Percentiles rank a stretch among this genome's conserved stretches.
Conservation (phyloP, 495 filamentous ascomycete genomes). For the Tuber magnatum region DNA sequence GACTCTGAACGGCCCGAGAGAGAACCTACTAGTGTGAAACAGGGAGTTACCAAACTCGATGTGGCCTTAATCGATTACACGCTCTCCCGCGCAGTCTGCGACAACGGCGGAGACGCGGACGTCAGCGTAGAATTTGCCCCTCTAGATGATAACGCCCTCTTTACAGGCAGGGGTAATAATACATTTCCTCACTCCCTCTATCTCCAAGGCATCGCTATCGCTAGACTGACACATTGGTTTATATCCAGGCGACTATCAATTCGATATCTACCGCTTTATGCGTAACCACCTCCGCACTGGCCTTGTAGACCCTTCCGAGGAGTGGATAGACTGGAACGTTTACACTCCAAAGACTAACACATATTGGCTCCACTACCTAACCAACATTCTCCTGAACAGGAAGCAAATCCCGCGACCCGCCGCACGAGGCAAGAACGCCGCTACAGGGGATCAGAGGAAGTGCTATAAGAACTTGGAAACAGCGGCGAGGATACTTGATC, state of each 20-base stretch:
- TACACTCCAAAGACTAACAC: conserved; percentile 37
- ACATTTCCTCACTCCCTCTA: background rate
- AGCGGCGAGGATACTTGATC: conserved; percentile 25
- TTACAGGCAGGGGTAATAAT: conserved; percentile 35
- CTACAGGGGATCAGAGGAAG: conserved; percentile 21
- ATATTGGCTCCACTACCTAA: conserved; percentile 41
- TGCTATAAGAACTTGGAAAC: conserved; percentile 26
- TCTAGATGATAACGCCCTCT: conserved; percentile 38
- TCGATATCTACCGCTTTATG: conserved; percentile 42
- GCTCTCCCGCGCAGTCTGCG: conserved; percentile 34
- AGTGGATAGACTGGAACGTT: conserved; percentile 37
- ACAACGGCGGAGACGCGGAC: background rate
- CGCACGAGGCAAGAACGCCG: conserved; percentile 30
- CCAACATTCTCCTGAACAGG: conserved; percentile 35
- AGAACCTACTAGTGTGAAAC: conserved; percentile 13
- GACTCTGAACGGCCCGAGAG: conserved; percentile 6
- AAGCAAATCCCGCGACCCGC: conserved; percentile 32
- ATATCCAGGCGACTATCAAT: conserved; percentile 37
- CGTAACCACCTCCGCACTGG: conserved; percentile 23
- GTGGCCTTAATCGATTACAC: conserved; percentile 41
- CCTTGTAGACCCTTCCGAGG: conserved; percentile 27
- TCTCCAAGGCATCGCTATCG: background rate
- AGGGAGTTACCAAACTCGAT: conserved; percentile 22
- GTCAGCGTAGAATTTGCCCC: conserved; percentile 23
- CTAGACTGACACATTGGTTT: conserved; percentile 5